A percentile compares a stretch with the other conserved stretches of the same genome.
Conservation (phyloP, 176 grass and related monocot species). For the Areca catechu region DNA sequence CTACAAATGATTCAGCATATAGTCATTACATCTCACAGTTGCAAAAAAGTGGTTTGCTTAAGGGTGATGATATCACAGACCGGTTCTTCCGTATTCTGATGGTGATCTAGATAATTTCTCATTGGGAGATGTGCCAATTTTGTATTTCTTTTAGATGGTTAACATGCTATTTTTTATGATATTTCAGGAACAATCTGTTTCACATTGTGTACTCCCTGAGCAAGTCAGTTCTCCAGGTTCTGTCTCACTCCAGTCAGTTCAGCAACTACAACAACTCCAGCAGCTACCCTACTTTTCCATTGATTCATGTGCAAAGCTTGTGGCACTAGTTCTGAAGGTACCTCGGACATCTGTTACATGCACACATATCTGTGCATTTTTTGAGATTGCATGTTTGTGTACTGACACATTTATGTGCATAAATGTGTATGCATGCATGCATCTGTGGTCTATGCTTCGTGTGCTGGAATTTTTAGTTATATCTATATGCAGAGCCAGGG, state of each 20-base stretch:
- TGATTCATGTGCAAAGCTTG: conserved; percentile 85
- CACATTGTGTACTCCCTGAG: conserved; percentile 49
- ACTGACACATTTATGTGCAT: too few relatives aligned
- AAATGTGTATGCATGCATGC: too few relatives aligned
- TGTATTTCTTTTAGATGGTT: too few relatives aligned
- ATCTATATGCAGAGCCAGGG: too few relatives aligned
- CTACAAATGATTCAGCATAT: conserved; percentile 60
- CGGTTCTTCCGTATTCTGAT: conserved; percentile 64
- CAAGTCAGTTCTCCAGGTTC: conserved; percentile 33
- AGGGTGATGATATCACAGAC: conserved; percentile 83
- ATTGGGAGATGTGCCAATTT: too few relatives aligned
- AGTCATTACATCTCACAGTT: conserved; percentile 63
- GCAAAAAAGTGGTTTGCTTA: conserved; percentile 68
- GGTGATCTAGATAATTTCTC: conserved; percentile 28
- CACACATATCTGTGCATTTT: too few relatives aligned
- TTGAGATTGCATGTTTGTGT: too few relatives aligned
- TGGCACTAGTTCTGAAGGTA: conserved; percentile 74
- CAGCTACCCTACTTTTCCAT: conserved; percentile 75
- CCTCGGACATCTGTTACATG: conserved; percentile 9
- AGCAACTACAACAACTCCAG: conserved; percentile 17
- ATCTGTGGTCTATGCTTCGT: too few relatives aligned
- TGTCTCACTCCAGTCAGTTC: conserved; percentile 37
- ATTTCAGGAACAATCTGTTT: conserved; percentile 61
- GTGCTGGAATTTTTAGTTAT: too few relatives aligned
- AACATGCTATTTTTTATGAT: conserved; percentile 1